Percentiles rank a stretch among this genome's conserved stretches.
Conservation (phyloP, 2,329 filamentous ascomycete genomes). For the Alternaria consortialis region DNA sequence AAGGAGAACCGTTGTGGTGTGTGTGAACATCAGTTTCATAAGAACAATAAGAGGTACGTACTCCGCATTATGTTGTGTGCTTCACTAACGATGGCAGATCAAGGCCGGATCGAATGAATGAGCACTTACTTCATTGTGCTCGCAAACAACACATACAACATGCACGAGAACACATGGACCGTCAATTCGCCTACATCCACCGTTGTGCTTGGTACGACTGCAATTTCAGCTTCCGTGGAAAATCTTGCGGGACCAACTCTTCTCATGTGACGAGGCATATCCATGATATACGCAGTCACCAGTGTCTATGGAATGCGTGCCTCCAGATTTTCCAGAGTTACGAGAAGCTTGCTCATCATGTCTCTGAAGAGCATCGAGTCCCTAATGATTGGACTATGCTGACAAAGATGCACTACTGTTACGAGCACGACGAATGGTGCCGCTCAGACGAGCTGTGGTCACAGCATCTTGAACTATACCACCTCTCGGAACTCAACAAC, state of each 20-base stretch:
- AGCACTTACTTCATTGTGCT: conserved; percentile 3
- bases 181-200: background rate
- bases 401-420: conserved; percentile 1
- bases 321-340: background rate
- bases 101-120: background rate
- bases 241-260: background rate
- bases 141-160: conserved; percentile 1
- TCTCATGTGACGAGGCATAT: conserved; percentile 1
- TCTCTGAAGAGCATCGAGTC: background rate
- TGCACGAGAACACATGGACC: background rate
- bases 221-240: background rate
- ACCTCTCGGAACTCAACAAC: background rate
- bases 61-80: background rate
- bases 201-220: background rate
- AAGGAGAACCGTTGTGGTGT: background rate
- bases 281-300: background rate
- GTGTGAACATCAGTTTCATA: background rate
- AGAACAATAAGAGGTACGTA: background rate
- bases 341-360: background rate
- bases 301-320: background rate
- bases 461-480: background rate
- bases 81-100: background rate
- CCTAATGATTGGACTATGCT: conserved; percentile 1
- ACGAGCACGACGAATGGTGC: background rate
- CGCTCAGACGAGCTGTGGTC: background rate